Base-by-base conservation (phyloP, 2,329 filamentous ascomycete species). In the Penicillium sp. region DNA sequence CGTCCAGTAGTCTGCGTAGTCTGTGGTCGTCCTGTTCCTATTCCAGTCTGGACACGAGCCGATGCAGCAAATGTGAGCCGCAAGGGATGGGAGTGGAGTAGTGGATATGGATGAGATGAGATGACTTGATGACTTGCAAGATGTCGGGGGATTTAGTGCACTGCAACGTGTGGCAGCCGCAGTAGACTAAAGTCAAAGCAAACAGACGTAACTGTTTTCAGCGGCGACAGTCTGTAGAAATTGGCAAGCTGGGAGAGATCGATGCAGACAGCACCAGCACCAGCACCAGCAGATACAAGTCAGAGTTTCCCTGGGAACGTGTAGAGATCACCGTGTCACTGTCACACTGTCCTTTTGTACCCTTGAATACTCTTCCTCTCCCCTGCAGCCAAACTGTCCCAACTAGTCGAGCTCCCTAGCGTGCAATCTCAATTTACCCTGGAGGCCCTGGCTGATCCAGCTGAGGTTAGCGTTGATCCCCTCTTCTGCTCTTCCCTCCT, bases 61-160 rank as follows among this genome's bases (percentile, higher is more conserved):
- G 16, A 43, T 11, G 24, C 43, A 60, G 56, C 60, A 60, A 11
- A 61, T 61, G 62, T 64, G 60, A 62, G 61, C 62, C 61, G 62
- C 62, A 65, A 65, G 62, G 62, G 61, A 55, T 54, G 51, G 21
- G 10, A 7, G 6, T 19, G 36, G 16, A n/a, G 19, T 11, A 19
- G 29, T 54, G 52, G 29, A 53, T 42, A 42, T 48, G 54, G n/a
- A 16, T 24, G 23, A 8, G 19, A 9, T 36, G 7, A 8, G 31
- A 23, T 11, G 21, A 3, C n/a, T n/a, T n/a, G 10, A 28, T 43
- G 39, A 26, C 21, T 26, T 43, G 39, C 39, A 28, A 43, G 40
- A 43, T 29, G 45, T 48, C 45, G 36, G 36, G 34, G 34, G 34
- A 24, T 49, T 39, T 40, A 21, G 46, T 31, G 26, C 28, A 31